Evolutionary conservation across 1,284 basidiomycete species (phyloP), one percentile per base, ranked within the genome.

Genomic region (Pseudozyma pruni): DNA sequence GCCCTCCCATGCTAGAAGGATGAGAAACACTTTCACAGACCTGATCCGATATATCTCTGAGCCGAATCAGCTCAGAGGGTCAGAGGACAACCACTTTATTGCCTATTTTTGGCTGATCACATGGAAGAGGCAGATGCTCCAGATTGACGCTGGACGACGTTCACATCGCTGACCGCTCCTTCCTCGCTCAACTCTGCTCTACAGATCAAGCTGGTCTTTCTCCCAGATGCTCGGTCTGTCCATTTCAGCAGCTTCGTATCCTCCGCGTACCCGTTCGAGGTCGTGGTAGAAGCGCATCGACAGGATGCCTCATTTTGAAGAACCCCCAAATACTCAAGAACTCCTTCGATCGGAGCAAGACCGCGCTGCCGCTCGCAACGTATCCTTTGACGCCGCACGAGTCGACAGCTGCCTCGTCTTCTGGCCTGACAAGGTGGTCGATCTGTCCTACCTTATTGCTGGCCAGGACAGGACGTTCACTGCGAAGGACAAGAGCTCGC

Each of bases 1-100:
- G 19, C 27, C 39, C 29, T 42, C 19, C 40, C 45, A 48, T 51
- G 48, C 51, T 62, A 42, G 46, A 33, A 71, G 41, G 68, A 71
- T 71, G 68, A 71, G 14, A 70, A 55, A 44, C 37, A 64, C 52
- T 66, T 64, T 64, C 68, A 71, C 68, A 71, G 68, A 71, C 68
- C 68, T 71, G 68, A 71, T 71, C 68, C 68, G 68, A 71, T 50
- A 64, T 38, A 64, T 40, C 60, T 58, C 47, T 56, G 33, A 9
- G 47, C 50, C 55, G 59, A 69, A 69, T 69, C 66, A 62, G 49
- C 53, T 38, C 33, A 49, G 58, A 58, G 67, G 60, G 67, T 70
- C 59, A 59, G 67, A 70, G 67, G 67, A 70, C 59, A 70, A 70
- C 51, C 59, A 63, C 46, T 59, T 54, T 59, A 70, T 70, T 70